A percentile compares a stretch with the other conserved stretches of the same genome.
Evolutionary conservation across 2,329 filamentous ascomycete species (phyloP).

Genomic region (Scytalidium lignicola): DNA sequence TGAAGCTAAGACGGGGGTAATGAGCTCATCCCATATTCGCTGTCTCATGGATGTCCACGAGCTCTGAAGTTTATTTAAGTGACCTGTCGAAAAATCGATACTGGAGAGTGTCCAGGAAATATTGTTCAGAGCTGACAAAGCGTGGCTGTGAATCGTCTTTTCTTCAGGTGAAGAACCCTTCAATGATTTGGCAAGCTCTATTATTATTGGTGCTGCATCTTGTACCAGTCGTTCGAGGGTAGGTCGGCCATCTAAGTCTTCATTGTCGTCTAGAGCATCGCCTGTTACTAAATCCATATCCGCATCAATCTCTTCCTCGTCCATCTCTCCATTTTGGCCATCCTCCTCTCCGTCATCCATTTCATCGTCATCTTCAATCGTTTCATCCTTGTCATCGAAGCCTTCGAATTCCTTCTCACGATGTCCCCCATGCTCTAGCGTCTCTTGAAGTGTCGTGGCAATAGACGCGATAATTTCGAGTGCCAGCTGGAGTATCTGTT

Average conservation of each 20-base stretch:
- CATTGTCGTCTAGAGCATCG: conserved; percentile 30
- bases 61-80: conserved; percentile 41
- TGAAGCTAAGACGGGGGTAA: conserved; percentile 52
- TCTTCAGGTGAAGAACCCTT: conserved; percentile 22
- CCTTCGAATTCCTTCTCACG: conserved; percentile 36
- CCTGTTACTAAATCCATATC: conserved; percentile 63
- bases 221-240: conserved; percentile 25
- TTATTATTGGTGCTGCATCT: conserved; percentile 22
- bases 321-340: conserved; percentile 46
- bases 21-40: conserved; percentile 51
- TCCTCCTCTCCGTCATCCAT: conserved; percentile 35
- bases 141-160: conserved; percentile 44
- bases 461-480: conserved; percentile 62
- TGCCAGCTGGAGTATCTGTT: conserved; percentile 36
- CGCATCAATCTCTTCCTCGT: conserved; percentile 51
- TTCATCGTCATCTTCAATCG: conserved; percentile 34
- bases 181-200: conserved; percentile 15
- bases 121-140: conserved; percentile 60
- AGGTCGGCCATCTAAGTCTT: conserved; percentile 26
- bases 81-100: conserved; percentile 53
- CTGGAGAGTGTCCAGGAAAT: conserved; percentile 62
- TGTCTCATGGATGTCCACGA: conserved; percentile 51
- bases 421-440: conserved; percentile 40
- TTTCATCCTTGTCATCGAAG: conserved; percentile 32
- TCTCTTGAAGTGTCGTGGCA: conserved; percentile 51